Percentiles rank a stretch among this genome's conserved stretches.
Evolutionary conservation across 495 filamentous ascomycete species (phyloP).

Genomic region (Trichoderma parareesei): DNA sequence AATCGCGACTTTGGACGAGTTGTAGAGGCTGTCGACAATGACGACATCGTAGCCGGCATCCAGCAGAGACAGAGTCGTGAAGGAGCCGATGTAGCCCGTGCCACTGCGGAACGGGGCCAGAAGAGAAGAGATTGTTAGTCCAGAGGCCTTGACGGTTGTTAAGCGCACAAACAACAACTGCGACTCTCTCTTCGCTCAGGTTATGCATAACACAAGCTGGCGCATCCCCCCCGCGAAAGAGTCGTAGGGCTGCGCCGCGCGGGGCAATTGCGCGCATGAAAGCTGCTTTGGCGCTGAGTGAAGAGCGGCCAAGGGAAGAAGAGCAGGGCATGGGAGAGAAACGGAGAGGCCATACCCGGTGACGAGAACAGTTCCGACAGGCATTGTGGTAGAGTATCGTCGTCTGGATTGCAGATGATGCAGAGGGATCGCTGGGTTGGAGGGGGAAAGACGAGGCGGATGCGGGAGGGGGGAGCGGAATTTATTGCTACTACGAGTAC

Average conservation of each 20-base stretch:
- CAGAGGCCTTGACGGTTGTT: too few species aligned
- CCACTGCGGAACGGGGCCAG: conserved; percentile 51
- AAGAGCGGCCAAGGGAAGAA: conserved; percentile 1
- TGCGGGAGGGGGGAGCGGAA: neutral
- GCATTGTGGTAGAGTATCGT: conserved; percentile 53
- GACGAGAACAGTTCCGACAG: conserved; percentile 78
- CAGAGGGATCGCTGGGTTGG: neutral
- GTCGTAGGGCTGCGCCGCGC: neutral
- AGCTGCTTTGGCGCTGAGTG: neutral
- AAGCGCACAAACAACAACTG: too few species aligned
- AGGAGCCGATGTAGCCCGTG: conserved; percentile 97
- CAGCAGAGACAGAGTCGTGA: conserved; percentile 86
- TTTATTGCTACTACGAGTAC: conserved; percentile 2
- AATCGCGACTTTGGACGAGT: conserved; percentile 80
- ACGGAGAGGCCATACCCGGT: conserved; percentile 60
- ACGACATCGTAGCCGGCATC: conserved; percentile 93
- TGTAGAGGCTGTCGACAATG: conserved; percentile 91
- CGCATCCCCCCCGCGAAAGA: too few species aligned
- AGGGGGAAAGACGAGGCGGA: neutral
- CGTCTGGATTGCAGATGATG: neutral
- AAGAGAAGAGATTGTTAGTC: conserved; percentile 15
- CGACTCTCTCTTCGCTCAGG: too few species aligned
- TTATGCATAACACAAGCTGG: too few species aligned
- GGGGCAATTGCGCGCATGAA: neutral
- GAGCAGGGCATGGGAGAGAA: conserved; percentile 17